phyloP scores from a whole-genome alignment of 495 filamentous ascomycete species.

The Penicillium parvum region DNA sequence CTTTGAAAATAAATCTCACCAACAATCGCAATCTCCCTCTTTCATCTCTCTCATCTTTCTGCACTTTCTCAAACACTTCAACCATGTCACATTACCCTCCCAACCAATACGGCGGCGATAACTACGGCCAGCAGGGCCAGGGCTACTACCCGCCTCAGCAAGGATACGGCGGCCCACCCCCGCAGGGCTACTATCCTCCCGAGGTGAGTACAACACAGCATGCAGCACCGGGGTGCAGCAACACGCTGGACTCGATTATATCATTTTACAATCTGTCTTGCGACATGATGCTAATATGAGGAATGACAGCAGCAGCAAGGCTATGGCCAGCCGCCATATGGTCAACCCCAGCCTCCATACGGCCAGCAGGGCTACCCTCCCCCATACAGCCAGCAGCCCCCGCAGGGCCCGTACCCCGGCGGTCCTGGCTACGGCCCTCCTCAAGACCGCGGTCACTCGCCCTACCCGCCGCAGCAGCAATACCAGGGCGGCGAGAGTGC shows the following conservation, averaged over 20 bases:
- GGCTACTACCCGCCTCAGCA: constrained; percentile 18
- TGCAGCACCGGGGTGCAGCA: background rate
- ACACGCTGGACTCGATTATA: background rate
- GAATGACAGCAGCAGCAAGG: constrained; percentile 10
- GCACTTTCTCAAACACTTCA: background rate
- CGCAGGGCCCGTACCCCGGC: constrained; percentile 18
- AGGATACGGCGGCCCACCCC: constrained; percentile 20
- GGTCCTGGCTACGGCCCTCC: constrained; percentile 18
- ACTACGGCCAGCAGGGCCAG: constrained; percentile 14
- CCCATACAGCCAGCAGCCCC: constrained; percentile 12
- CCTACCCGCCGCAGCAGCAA: constrained; percentile 29
- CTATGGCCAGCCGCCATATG: constrained; percentile 20
- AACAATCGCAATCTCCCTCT: no score
- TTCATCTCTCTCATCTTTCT: background rate
- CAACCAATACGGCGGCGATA: constrained; percentile 16
- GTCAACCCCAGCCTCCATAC: constrained; percentile 15
- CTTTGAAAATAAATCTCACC: constrained; percentile 6
- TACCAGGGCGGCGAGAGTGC: constrained; percentile 22
- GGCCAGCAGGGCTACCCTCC: constrained; percentile 20
- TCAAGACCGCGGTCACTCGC: constrained; percentile 26
- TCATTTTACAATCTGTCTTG: background rate
- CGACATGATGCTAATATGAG: background rate
- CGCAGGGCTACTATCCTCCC: constrained; percentile 27
- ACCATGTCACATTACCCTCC: constrained; percentile 23
- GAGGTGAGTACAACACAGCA: constrained; percentile 15